These are phyloP conservation scores for Tolypocladium sp. DNA, from an alignment of 2,329 filamentous ascomycete genomes.

Conservation along the genomic window DNA sequence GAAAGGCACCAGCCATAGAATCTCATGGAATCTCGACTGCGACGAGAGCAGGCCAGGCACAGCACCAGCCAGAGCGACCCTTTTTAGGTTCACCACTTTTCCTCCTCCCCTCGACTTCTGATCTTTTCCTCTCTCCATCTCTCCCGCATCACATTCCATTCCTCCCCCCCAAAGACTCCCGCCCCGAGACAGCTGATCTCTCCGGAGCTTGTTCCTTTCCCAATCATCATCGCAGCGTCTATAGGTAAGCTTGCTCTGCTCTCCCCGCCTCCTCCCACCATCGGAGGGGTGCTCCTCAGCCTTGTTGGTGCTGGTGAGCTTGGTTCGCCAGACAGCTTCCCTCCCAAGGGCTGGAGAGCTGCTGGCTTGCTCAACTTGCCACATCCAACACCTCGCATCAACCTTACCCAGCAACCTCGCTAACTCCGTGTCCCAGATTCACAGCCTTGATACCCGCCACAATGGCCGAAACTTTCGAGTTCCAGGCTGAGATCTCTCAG, in stretches of 20 bases:
- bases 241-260: conserved; percentile 9
- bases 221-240: conserved; percentile 7
- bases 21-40: conserved; percentile 33
- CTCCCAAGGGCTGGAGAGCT: too few species aligned
- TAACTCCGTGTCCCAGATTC: neutral
- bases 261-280: neutral
- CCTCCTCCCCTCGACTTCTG: conserved; percentile 12
- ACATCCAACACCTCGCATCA: neutral
- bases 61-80: conserved; percentile 10
- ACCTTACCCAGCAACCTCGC: neutral
- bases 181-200: conserved; percentile 7
- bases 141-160: conserved; percentile 10
- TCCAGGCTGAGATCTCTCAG: conserved; percentile 99
- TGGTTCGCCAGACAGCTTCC: neutral
- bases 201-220: conserved; percentile 3
- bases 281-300: neutral
- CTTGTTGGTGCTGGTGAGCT: neutral
- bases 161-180: neutral
- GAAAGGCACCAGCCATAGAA: conserved; percentile 28
- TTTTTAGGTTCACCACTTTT: conserved; percentile 24
- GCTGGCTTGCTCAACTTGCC: too few species aligned
- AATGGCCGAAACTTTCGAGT: conserved; percentile 99
- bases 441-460: conserved; percentile 38
- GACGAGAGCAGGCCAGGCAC: conserved; percentile 15
- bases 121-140: conserved; percentile 11